Base-by-base conservation (phyloP, 176 grass and related monocot species). In the Eleusine indica region DNA sequence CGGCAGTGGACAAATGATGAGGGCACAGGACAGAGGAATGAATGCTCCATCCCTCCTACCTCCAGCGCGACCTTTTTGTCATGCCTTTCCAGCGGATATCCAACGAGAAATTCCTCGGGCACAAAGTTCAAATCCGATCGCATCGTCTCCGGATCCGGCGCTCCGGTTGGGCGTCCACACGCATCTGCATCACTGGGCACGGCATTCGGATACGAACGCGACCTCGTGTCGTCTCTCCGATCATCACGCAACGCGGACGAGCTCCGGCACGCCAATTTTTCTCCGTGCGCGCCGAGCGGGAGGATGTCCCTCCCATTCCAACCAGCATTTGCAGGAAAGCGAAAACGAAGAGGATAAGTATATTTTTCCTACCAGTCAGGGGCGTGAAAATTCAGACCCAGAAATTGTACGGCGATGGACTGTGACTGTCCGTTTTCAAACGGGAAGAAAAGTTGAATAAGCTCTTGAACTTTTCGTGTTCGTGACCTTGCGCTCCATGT, bases 11-110 rank as follows among this genome's bases (percentile, higher is more conserved):
- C 76, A 68, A 80, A 81, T 54, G 37, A 76, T 38, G 70, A 19
- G 46, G 32, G 37, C 54, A 75, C 39, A 9, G 32, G 44, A n/a
- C 57, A 43, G 40, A 52, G 11, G 48, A 70, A 68, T 42, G 53
- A 48, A 14, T 57, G 81, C 68, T 19, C 75, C 68, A 28, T 78
- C 8, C 28, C 48, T 49, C 60, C 49, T 30, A 40, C 48, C 21
- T 28, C 58, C 9, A 18, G 71, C 28, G 29, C 15, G 63, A 66
- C 42, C 77, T 4, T 80, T 53, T 76, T 76, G 82, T 81, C 82
- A 42, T 40, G 57, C 78, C 30, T 84, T 48, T 73, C 81, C 9
- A 48, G 25, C 52, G 2, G 61, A 62, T 48, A 21, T 49, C 62
- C 76, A 35, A 58, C 76, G 1, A 35, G 32, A 39, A 62, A 29